Base-by-base conservation (phyloP, 805 yeast genomes). In the Millerago galiae region DNA sequence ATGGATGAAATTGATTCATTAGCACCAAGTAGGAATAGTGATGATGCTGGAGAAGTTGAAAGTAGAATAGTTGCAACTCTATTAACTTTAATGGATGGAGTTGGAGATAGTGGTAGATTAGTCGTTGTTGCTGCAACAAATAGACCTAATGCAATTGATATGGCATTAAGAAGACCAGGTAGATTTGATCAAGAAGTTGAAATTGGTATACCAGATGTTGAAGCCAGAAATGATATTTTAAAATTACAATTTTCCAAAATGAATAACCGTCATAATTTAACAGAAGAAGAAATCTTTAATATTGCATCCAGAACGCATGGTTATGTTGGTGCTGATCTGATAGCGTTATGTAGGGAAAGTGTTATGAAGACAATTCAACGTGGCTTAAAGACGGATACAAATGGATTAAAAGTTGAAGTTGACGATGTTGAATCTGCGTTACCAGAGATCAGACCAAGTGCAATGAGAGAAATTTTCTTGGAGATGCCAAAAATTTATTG, bases 401-500 rank as follows among this genome's bases (percentile, higher is more conserved):
- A 58, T 3, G 66, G 59, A 27, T 46, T 46, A 1, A 72, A 66
- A 42, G 76, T 87, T 3, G 56, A 63, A 1, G 44, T 67, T 10
- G 60, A 58, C 1, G 95, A 91, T 54, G 69, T 91, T n/a, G 79
- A 79, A 38, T 62, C 61, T 17, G 90, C 97, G 0, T 62, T 89
- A 59, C 63, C 78, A 1, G 90, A 85, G n/a, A 79, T 93, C 2
- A 72, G 95, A 39, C 98, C 99, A 2, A 84, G 95, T 46, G 98
- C 98, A 2, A 93, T 93, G 99, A 75, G 96, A 45, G 99, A 93
- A 60, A 86, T 91, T 40, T 82, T 89, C 43, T 67, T 93, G 39
- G 99, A 93, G 54, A 86, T 90, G 77, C 98, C 99, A 9, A 86
- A 87, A 54, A 95, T 90, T 1, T 73, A 76, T 47, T 93, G 99